Conservation (phyloP, 2,329 filamentous ascomycete species). For the Cordyceps fumosorosea region DNA sequence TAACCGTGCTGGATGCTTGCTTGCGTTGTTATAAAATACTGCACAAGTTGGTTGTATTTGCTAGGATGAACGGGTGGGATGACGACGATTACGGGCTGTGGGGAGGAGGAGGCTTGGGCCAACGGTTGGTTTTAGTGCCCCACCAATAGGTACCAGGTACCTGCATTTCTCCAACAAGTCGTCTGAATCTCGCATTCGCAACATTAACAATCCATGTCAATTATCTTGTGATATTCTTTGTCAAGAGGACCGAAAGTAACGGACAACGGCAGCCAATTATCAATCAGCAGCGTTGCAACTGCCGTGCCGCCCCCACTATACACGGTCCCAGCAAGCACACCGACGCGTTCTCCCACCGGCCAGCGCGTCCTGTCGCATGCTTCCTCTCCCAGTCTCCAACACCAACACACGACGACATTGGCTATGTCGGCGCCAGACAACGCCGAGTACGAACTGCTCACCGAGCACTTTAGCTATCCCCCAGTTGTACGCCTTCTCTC, state of each 20-base stretch:
- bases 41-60: background rate
- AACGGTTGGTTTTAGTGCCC: background rate
- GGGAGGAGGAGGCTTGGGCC: background rate
- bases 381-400: background rate
- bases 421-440: constrained; percentile 28
- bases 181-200: background rate
- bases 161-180: background rate
- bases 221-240: no score
- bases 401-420: background rate
- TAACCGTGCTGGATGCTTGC: background rate
- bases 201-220: no score
- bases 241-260: no score
- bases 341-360: background rate
- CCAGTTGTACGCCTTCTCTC: constrained; percentile 58
- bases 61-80: background rate
- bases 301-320: background rate
- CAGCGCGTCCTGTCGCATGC: background rate
- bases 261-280: no score
- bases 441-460: constrained; percentile 64
- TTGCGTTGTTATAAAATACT: background rate
- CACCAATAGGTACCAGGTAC: background rate
- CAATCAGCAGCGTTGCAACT: background rate
- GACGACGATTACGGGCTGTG: constrained; percentile 4
- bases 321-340: background rate
- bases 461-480: constrained; percentile 93